Base-by-base conservation (phyloP, 2,329 filamentous ascomycete genomes). In the Trichothecium roseum region DNA sequence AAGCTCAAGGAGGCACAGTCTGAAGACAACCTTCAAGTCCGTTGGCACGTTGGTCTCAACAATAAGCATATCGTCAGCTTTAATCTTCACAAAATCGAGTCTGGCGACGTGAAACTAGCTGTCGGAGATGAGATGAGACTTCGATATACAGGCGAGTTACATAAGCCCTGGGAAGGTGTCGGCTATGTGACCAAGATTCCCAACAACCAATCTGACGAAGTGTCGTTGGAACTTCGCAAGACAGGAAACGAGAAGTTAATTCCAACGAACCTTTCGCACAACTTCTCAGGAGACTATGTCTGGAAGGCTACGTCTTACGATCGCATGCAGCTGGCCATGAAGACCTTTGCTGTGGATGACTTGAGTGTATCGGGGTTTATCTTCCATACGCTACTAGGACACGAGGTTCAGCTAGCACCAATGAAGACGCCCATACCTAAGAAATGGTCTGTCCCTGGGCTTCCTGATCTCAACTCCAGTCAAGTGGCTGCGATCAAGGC, bases 221-320 rank as follows among this genome's bases (percentile, higher is more conserved):
- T 98, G 35, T 93, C 84, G 8, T 82, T 98, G 44, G 91, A 98
- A 57, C 65, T 98, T 53, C 84, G 91, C 46, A 86, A 91, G 51
- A 89, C 91, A 43, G 88, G 86, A 42, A 94, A 94, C 54, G 88
- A 96, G 64, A 96, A 96, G 60, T 85, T 83, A 18, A 85, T 96
- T 1, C 91, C 91, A 1, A 94, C 86, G 1, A 89, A 98, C 51
- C 91, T 89, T 59, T 94, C 89, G 1, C 86, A 94, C 62, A 94
- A 95, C 59, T 98, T 98, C 62, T 94, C 87, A 13, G 91, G 89
- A 45, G 91, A 98, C 57, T 98, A 98, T 53, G 91, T 98, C 37
- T 98, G 91, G 91, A 98, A 98, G 57, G 91, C 93, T 12, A 98
- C 93, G 1, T 96, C 89, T 0, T 98, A 98, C 55, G 91, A 98